These are phyloP conservation scores for Cytospora schulzeri DNA, from an alignment of 2,329 filamentous ascomycete species.

Conservation along the genomic window DNA sequence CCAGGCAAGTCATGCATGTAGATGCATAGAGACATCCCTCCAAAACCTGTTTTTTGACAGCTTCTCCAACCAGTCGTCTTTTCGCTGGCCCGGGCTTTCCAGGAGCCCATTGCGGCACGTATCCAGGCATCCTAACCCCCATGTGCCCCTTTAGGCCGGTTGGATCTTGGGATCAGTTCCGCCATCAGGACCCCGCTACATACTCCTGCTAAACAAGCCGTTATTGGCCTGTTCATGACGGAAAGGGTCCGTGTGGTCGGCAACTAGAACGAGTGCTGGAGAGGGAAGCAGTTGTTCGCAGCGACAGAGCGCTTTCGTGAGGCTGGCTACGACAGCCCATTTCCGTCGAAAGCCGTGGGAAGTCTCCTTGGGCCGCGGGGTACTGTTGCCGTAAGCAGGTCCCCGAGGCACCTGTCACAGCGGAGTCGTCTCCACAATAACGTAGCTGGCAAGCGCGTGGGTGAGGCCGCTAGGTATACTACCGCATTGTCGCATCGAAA, in stretches of 20 bases:
- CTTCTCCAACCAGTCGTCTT: constrained; percentile 7
- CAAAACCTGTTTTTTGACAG: constrained; percentile 18
- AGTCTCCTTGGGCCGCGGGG: not conserved
- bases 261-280: not conserved
- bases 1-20: constrained; percentile 8
- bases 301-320: not conserved
- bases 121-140: not conserved
- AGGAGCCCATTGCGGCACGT: constrained; percentile 8
- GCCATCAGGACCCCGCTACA: not conserved
- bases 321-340: not conserved
- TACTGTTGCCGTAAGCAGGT: not conserved
- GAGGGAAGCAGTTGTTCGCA: not conserved
- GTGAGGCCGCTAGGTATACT: constrained; percentile 1
- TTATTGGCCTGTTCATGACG: not conserved
- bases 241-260: not conserved
- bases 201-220: not conserved
- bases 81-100: constrained; percentile 7
- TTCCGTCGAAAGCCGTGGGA: constrained; percentile 2
- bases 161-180: not conserved
- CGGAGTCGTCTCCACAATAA: constrained; percentile 6
- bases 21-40: constrained; percentile 6
- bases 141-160: constrained; percentile 3
- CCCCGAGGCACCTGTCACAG: constrained; percentile 5
- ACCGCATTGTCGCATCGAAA: constrained; percentile 12
- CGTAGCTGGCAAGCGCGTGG: constrained; percentile 7